Conservation (phyloP, 2,329 filamentous ascomycete genomes). For the Fusarium solani-melongenae region DNA sequence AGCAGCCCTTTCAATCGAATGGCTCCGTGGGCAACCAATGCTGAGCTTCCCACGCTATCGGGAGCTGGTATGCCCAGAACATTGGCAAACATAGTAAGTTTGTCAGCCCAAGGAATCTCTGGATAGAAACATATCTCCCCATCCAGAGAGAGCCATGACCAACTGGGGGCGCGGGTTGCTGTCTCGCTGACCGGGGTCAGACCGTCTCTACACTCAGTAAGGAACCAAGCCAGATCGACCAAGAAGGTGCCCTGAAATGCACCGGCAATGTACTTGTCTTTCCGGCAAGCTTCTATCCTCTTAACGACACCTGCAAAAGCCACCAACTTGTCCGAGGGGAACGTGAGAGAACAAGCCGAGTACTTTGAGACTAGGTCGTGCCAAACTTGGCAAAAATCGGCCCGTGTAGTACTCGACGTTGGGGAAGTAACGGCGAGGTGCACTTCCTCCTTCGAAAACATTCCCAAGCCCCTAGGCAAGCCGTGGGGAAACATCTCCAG, state of each 20-base stretch:
- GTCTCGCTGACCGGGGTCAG: neutral
- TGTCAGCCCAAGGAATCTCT: neutral
- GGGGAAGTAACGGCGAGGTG: neutral
- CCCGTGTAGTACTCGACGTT: neutral
- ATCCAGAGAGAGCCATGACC: constrained; percentile 5
- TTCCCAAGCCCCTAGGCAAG: neutral
- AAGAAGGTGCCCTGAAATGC: neutral
- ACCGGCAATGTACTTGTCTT: constrained; percentile 5
- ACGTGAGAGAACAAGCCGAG: neutral
- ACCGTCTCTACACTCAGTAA: neutral
- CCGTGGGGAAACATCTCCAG: constrained; percentile 17
- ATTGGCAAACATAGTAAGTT: neutral
- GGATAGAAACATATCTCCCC: neutral
- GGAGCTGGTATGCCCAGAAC: neutral
- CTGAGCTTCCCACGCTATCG: neutral
- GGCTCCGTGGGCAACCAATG: neutral
- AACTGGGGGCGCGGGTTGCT: neutral
- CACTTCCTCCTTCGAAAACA: neutral
- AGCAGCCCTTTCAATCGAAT: neutral
- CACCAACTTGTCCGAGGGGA: neutral
- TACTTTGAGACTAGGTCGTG: neutral
- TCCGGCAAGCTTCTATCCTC: neutral
- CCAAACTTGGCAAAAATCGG: neutral
- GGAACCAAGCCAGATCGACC: neutral
- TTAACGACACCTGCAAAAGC: neutral